A percentile compares a stretch with the other conserved stretches of the same genome.
phyloP scores from a whole-genome alignment of 2,329 filamentous ascomycete species.

The Verticillium dahliae region DNA sequence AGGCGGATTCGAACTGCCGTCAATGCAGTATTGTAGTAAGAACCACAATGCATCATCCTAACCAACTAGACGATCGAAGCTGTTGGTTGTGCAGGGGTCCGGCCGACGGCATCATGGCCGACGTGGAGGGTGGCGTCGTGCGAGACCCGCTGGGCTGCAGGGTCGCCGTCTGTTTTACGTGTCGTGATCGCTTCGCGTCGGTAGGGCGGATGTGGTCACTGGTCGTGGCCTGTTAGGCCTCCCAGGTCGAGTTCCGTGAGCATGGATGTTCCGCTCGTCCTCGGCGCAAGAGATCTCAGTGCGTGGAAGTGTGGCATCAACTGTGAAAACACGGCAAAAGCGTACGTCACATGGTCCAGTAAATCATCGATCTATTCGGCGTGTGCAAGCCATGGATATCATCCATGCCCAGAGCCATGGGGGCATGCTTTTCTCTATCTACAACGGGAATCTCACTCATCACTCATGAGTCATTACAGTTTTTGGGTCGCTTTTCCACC shows the following conservation, averaged over 20 bases:
- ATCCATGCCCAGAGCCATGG: neutral
- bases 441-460: conserved; percentile 2
- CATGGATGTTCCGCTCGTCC: no score
- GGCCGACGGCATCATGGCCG: neutral
- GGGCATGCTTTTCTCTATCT: conserved; percentile 1
- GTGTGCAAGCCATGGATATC: neutral
- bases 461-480: conserved; percentile 1
- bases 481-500: neutral
- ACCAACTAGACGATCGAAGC: neutral
- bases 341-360: neutral
- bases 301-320: no score
- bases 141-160: neutral
- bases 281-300: no score
- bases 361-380: neutral
- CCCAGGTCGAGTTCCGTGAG: no score
- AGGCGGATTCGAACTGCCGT: neutral
- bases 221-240: no score
- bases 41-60: neutral
- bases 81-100: neutral
- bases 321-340: no score
- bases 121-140: neutral
- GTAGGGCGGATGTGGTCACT: no score
- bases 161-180: neutral
- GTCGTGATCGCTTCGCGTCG: no score
- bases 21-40: neutral